phyloP scores from a whole-genome alignment of 2,329 filamentous ascomycete species.

The Orbilia ellipsospora region DNA sequence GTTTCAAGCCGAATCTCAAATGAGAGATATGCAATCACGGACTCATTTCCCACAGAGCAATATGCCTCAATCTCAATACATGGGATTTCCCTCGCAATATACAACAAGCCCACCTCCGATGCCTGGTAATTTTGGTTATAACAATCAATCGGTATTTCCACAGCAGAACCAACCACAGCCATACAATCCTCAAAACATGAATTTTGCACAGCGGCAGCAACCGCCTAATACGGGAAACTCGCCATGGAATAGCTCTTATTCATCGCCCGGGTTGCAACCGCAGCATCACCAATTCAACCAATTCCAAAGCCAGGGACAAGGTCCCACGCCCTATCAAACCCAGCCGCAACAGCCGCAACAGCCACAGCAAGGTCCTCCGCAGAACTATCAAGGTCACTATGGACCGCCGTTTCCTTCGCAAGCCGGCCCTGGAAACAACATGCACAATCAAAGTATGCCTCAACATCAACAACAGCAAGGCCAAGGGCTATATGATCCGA shows the following conservation, averaged over 20 bases:
- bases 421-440: slow-evolving; percentile 15
- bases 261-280: slow-evolving; percentile 18
- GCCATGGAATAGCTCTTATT: slow-evolving; percentile 37
- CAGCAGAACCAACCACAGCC: slow-evolving; percentile 35
- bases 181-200: slow-evolving; percentile 26
- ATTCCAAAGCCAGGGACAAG: slow-evolving; percentile 37
- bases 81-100: slow-evolving; percentile 30
- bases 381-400: slow-evolving; percentile 36
- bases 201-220: slow-evolving; percentile 33
- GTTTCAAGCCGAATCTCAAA: slow-evolving; percentile 41
- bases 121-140: slow-evolving; percentile 35
- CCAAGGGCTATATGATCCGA: slow-evolving; percentile 38
- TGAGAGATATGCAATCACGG: slow-evolving; percentile 39
- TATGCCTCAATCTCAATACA: slow-evolving; percentile 42
- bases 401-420: slow-evolving; percentile 32
- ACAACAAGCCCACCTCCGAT: slow-evolving; percentile 35
- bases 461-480: slow-evolving; percentile 22
- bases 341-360: slow-evolving; percentile 29
- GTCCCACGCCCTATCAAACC: slow-evolving; percentile 16
- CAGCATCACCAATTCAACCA: slow-evolving; percentile 44
- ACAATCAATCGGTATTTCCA: slow-evolving; percentile 34
- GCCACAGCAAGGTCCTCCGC: slow-evolving; percentile 27
- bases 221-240: slow-evolving; percentile 14
- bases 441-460: slow-evolving; percentile 30
- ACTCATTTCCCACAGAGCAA: slow-evolving; percentile 22